Evolutionary conservation across 768 basidiomycete species (phyloP).

Genomic region (Daedaleopsis nitida): DNA sequence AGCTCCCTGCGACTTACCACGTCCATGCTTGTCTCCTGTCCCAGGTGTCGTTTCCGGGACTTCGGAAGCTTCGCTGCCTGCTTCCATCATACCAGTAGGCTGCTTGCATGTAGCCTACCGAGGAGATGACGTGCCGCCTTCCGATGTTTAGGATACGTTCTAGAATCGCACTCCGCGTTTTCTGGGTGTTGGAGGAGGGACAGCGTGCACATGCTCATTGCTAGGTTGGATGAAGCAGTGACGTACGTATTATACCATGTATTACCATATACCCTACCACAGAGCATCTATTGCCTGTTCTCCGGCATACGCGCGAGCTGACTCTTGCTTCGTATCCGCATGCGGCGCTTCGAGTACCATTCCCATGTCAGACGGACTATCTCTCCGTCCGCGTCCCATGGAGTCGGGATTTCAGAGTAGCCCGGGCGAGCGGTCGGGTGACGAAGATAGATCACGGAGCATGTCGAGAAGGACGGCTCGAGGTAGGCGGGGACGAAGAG

Average conservation of each 20-base stretch:
- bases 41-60: no score
- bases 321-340: constrained; percentile 64
- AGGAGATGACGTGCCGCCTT: not conserved
- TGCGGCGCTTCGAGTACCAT: constrained; percentile 80
- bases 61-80: not conserved
- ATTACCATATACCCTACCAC: constrained; percentile 11
- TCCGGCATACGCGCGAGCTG: constrained; percentile 67
- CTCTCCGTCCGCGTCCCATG: constrained; percentile 95
- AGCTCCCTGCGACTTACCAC: no score
- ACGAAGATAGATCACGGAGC: constrained; percentile 90
- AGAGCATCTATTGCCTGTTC: constrained; percentile 46
- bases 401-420: constrained; percentile 93
- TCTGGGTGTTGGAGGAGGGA: not conserved
- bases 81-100: not conserved
- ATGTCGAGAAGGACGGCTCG: constrained; percentile 83
- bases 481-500: constrained; percentile 93
- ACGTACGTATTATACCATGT: constrained; percentile 17
- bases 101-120: not conserved
- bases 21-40: no score
- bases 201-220: not conserved
- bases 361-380: constrained; percentile 94
- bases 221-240: constrained; percentile 1
- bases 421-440: constrained; percentile 97
- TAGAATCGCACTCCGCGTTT: no score
- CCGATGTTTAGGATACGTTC: not conserved